Base-by-base conservation (phyloP, 1,284 basidiomycete species). In the Fomitopsis betulina region DNA sequence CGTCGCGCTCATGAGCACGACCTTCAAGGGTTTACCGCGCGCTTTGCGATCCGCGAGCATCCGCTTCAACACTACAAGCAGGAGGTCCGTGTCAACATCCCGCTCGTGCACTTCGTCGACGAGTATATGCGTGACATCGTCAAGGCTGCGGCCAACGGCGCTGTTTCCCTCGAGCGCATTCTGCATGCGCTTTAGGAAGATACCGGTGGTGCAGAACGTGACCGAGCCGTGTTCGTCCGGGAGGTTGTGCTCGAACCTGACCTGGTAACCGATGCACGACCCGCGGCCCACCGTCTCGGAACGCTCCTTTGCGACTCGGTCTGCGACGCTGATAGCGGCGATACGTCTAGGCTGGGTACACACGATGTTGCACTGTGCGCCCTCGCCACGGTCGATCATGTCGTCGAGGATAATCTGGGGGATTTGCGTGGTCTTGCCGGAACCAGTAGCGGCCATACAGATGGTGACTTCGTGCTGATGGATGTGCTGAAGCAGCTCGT, bases 61-160 rank as follows among this genome's bases (percentile, higher is more conserved):
- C 23, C 92, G 86, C 75, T 96, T 96, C 63, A 98, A 81, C 13
- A 96, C 93, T 58, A 96, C 93, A 9, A 99, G 83, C 50, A 96
- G 75, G 50, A 98, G 76, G 72, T 98, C 96, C 0, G 94, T 97
- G 70, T 98, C 95, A 58, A 98, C 87, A 68, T 97, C 95, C 33
- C 96, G 87, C 73, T 98, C 95, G 72, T 99, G 96, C 2, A 96
- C 96, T 74, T 99, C 96, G 72, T 99, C 96, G 43, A 98, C 92
- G 40, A 98, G 76, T 60, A 98, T 84, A 73, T 98, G 96, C 8
- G 95, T 94, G 51, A 97, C 82, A 57, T 86, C 80, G 67, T 98
- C 94, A 63, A 98, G 78, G 63, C 73, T 78, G 60, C 75, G 76
- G 27, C 74, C 68, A 56, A 72, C 58, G 49, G 65, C 60, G 40